Evolutionary conservation across 2,329 filamentous ascomycete genomes (phyloP).

Genomic region (Fusarium sarcochroum): DNA sequence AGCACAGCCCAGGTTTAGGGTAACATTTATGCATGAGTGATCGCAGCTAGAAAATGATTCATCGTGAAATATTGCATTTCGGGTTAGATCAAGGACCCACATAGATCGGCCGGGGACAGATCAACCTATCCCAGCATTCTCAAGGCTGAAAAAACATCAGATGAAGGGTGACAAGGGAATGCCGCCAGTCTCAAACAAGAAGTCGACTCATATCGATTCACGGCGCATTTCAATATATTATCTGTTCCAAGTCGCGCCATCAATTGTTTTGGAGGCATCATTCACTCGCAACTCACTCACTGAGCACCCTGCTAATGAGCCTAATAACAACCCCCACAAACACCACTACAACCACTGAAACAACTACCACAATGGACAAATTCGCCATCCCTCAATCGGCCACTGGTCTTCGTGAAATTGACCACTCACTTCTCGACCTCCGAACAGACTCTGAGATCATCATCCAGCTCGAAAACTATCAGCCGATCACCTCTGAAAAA

Average conservation of each 20-base stretch:
- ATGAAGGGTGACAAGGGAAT: neutral
- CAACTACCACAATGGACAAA: conserved; percentile 16
- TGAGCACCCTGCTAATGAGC: neutral
- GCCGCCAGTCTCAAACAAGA: neutral
- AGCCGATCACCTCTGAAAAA: conserved; percentile 56
- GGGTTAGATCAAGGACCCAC: neutral
- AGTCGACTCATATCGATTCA: conserved; percentile 23
- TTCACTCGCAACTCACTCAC: neutral
- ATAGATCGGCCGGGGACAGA: neutral
- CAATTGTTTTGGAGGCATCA: neutral
- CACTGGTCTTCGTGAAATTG: conserved; percentile 22
- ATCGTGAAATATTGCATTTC: neutral
- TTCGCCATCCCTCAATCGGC: conserved; percentile 25
- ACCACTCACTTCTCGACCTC: conserved; percentile 36
- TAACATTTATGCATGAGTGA: too few species aligned
- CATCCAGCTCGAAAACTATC: conserved; percentile 46
- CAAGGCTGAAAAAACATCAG: neutral
- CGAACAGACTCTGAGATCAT: conserved; percentile 53
- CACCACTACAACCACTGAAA: neutral
- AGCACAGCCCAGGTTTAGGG: neutral
- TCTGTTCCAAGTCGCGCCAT: rapidly evolving
- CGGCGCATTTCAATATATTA: neutral
- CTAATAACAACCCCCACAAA: neutral
- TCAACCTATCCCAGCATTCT: neutral
- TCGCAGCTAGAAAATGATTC: neutral